phyloP scores from a whole-genome alignment of 2,329 filamentous ascomycete genomes.

The Aspergillus fijiensis region DNA sequence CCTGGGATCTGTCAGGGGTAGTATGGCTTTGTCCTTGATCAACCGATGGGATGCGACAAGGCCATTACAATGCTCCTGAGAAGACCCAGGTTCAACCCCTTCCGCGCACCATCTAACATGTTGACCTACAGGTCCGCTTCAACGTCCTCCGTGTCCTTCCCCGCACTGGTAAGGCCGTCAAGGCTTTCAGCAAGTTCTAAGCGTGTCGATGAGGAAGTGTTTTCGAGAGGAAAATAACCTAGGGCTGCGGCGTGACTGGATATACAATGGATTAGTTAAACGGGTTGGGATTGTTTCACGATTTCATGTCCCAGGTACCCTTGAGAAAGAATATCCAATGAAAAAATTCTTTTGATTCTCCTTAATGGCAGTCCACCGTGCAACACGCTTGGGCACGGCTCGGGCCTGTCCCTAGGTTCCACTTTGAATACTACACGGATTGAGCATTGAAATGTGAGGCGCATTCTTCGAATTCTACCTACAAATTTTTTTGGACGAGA shows the following conservation, averaged over 20 bases:
- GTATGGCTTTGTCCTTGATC: background rate
- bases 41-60: background rate
- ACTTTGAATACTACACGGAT: background rate
- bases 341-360: slow-evolving; percentile 40
- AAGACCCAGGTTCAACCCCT: background rate
- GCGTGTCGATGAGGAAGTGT: slow-evolving; percentile 33
- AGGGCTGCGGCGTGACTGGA: slow-evolving; percentile 41
- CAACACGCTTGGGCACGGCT: slow-evolving; percentile 15
- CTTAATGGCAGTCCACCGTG: slow-evolving; percentile 26
- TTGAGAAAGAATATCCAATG: slow-evolving; percentile 43
- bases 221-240: slow-evolving; percentile 33
- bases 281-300: slow-evolving; percentile 41
- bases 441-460: background rate
- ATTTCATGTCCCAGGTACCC: slow-evolving; percentile 44
- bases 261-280: slow-evolving; percentile 37
- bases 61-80: background rate
- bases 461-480: background rate
- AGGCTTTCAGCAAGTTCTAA: slow-evolving; percentile 99
- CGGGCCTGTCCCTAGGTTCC: background rate
- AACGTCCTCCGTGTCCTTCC: slow-evolving; percentile 98
- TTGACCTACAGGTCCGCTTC: slow-evolving; percentile 76
- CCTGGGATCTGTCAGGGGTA: background rate
- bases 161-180: slow-evolving; percentile 94
- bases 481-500: background rate
- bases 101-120: slow-evolving; percentile 20